Evolutionary conservation across 2,329 filamentous ascomycete genomes (phyloP), one percentile per base, ranked within the genome.

Genomic region (Lachnellula willkommii): DNA sequence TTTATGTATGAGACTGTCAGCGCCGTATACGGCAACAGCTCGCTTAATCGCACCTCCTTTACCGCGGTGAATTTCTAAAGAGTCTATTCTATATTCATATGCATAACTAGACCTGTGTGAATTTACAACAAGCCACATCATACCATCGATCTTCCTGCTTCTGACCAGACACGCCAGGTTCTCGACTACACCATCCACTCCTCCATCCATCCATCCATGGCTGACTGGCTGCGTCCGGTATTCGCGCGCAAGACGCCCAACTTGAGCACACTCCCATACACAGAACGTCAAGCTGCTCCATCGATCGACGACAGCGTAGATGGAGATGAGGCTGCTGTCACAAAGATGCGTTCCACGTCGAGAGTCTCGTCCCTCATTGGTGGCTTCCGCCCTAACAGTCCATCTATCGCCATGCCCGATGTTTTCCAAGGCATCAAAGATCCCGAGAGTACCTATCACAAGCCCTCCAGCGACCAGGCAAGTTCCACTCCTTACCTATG

Each of bases 211-310:
- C 49, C 49, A 43, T 49, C 17, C 9, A 68, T 67, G 65, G 56
- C 62, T 17, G 63, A 67, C 49, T 68, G 66, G 66, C 52, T 68
- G 20, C 58, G 64, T 7, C 65, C 66, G 5, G 63, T 65, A 14
- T 68, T 67, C 52, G 40, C 47, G 5, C 64, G 66, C 8, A 58
- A 50, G 53, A 63, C 60, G 26, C 62, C 63, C 15, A 50, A 58
- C 15, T 50, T 55, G 46, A 53, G 49, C 15, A 22, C 50, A 9
- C 39, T 28, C n/a, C 43, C 54, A 37, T 32, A 17, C 47, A 54
- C 52, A 49, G 59, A 28, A 26, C 55, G 45, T 39, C 52, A 36
- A 60, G 40, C 14, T 22, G 52, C 49, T 50, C 42, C 35, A 24
- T 54, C 37, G 56, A 22, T 45, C 15, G 56, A 67, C 9, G 61